These are phyloP conservation scores for Barnettozyma populi DNA, from an alignment of 805 yeast genomes.

Conservation along the genomic window DNA sequence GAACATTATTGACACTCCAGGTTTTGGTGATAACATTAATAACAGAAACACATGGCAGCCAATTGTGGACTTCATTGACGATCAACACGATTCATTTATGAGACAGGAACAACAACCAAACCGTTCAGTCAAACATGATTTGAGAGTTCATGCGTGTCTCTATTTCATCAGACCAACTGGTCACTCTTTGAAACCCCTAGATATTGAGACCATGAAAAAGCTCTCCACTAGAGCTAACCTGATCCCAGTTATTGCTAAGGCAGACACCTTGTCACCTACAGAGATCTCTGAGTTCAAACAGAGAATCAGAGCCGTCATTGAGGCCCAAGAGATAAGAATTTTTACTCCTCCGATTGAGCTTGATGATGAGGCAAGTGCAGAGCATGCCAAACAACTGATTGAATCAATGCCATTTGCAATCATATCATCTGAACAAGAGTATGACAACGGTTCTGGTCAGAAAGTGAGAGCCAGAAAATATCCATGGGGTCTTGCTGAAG, in stretches of 20 bases:
- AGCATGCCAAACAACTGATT: constrained; percentile 73
- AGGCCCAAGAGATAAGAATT: constrained; percentile 75
- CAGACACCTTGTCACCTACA: constrained; percentile 24
- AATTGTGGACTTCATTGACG: constrained; percentile 81
- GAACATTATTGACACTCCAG: constrained; percentile 88
- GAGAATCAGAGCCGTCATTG: constrained; percentile 76
- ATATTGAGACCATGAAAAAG: constrained; percentile 83
- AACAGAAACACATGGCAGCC: constrained; percentile 85
- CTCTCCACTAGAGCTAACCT: constrained; percentile 75
- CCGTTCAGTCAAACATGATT: constrained; percentile 61
- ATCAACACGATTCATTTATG: constrained; percentile 84
- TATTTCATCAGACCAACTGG: constrained; percentile 92
- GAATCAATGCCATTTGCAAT: constrained; percentile 86
- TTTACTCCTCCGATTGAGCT: constrained; percentile 79
- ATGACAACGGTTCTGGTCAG: constrained; percentile 57
- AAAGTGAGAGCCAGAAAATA: constrained; percentile 74
- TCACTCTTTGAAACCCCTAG: constrained; percentile 80
- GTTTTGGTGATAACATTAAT: constrained; percentile 87
- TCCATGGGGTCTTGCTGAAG: constrained; percentile 89
- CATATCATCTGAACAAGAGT: constrained; percentile 70
- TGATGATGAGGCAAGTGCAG: constrained; percentile 70
- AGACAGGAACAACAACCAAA: constrained; percentile 91
- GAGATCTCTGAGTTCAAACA: constrained; percentile 27
- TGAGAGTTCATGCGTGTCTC: constrained; percentile 85
- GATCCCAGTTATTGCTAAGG: constrained; percentile 64